Conservation (phyloP, 345 rosid species). For the Heritiera fomes region DNA sequence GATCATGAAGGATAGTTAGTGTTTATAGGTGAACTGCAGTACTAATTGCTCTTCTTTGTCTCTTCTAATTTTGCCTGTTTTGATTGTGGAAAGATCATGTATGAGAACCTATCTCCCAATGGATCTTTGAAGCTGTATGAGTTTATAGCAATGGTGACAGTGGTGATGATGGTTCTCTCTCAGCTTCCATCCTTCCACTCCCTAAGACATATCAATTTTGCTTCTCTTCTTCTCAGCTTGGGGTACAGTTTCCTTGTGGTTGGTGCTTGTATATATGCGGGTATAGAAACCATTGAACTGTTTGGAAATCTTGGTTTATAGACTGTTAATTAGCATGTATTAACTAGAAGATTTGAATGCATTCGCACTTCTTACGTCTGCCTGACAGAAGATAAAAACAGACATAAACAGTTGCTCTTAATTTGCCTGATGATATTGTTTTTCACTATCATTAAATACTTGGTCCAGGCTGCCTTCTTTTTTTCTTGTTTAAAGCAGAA, state of each 20-base stretch:
- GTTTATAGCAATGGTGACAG: slow-evolving; percentile 94
- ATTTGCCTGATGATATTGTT: background rate
- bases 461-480: background rate
- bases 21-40: background rate
- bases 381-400: background rate
- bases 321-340: background rate
- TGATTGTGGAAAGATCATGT: slow-evolving; percentile 61
- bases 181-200: slow-evolving; percentile 96
- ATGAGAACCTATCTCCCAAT: slow-evolving; percentile 62
- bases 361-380: background rate
- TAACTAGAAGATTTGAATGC: background rate
- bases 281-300: slow-evolving; percentile 38
- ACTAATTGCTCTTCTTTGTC: slow-evolving; percentile 6
- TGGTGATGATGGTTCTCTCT: slow-evolving; percentile 77
- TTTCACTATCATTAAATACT: background rate
- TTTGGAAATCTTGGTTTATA: slow-evolving; percentile 1
- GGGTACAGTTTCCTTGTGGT: slow-evolving; percentile 88
- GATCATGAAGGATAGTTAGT: background rate
- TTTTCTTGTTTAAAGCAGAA: background rate
- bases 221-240: slow-evolving; percentile 79
- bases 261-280: slow-evolving; percentile 86
- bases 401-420: background rate
- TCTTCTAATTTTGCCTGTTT: slow-evolving; percentile 2
- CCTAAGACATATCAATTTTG: slow-evolving; percentile 86
- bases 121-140: slow-evolving; percentile 79